These are phyloP conservation scores for Anacardium occidentale DNA, from an alignment of 345 rosid genomes.

Conservation along the genomic window DNA sequence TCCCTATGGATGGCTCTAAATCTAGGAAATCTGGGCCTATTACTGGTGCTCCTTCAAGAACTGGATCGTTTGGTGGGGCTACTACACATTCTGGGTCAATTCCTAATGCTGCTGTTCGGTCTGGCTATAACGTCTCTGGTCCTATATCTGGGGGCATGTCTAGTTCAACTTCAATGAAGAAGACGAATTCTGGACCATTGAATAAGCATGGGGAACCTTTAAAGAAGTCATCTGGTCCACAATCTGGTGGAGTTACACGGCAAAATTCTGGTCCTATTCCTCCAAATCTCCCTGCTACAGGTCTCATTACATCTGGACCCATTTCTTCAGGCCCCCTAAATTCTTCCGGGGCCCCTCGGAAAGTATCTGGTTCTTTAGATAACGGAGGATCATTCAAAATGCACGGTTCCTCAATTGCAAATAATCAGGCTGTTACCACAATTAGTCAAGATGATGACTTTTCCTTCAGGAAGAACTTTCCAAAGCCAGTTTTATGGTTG, in stretches of 20 bases:
- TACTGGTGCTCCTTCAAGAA: slow-evolving; percentile 75
- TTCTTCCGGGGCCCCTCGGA: slow-evolving; percentile 84
- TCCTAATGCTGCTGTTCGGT: slow-evolving; percentile 71
- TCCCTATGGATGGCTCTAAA: slow-evolving; percentile 61
- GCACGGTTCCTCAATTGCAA: slow-evolving; percentile 52
- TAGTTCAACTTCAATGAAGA: slow-evolving; percentile 82
- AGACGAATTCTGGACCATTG: slow-evolving; percentile 87
- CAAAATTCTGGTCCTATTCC: slow-evolving; percentile 93
- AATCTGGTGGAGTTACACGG: slow-evolving; percentile 83
- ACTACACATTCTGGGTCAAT: slow-evolving; percentile 80
- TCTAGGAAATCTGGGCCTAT: slow-evolving; percentile 96
- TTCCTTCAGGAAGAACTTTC: slow-evolving; percentile 65
- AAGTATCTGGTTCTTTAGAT: slow-evolving; percentile 88
- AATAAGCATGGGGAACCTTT: slow-evolving; percentile 93
- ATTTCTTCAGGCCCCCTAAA: slow-evolving; percentile 77
- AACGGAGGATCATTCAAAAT: slow-evolving; percentile 64
- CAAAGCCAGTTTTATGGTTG: slow-evolving; percentile 68
- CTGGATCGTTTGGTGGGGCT: slow-evolving; percentile 83
- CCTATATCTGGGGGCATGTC: slow-evolving; percentile 58
- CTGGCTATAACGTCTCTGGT: slow-evolving; percentile 64
- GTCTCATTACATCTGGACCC: slow-evolving; percentile 94
- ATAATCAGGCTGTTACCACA: slow-evolving; percentile 76
- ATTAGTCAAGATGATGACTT: slow-evolving; percentile 66
- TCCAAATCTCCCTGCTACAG: slow-evolving; percentile 82
- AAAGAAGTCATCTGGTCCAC: slow-evolving; percentile 90